Evolutionary conservation across 345 rosid genomes (phyloP).

Genomic region (Camelina hispida): DNA sequence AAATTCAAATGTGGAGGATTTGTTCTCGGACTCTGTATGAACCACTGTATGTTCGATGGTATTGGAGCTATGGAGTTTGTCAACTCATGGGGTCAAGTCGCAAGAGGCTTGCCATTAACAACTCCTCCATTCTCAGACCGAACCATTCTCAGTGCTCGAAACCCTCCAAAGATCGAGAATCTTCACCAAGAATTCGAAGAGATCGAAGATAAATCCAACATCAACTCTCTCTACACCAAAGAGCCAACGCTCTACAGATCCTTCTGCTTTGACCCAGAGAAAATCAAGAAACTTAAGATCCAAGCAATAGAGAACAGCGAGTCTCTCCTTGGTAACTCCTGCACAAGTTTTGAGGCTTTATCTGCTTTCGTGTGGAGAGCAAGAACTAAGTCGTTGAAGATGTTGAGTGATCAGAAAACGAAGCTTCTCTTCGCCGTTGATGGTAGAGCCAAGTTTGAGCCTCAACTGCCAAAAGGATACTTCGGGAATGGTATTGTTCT

Average conservation of each 20-base stretch:
- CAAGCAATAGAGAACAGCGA: constrained; percentile 60
- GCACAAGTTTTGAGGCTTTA: constrained; percentile 79
- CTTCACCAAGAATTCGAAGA: constrained; percentile 73
- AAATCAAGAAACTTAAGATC: constrained; percentile 65
- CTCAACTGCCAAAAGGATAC: constrained; percentile 83
- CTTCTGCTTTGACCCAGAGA: constrained; percentile 74
- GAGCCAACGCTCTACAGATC: constrained; percentile 63
- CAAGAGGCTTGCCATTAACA: constrained; percentile 66
- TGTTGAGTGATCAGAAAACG: constrained; percentile 66
- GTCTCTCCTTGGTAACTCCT: constrained; percentile 47
- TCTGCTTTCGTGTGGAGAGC: constrained; percentile 92
- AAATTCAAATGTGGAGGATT: constrained; percentile 81
- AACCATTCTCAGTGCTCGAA: constrained; percentile 58
- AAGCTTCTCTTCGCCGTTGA: constrained; percentile 92
- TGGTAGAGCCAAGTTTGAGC: constrained; percentile 77
- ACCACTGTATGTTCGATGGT: constrained; percentile 86
- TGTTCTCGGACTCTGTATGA: constrained; percentile 76
- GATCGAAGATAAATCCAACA: constrained; percentile 60
- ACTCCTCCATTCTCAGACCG: constrained; percentile 67
- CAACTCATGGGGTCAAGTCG: constrained; percentile 81
- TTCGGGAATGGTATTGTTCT: constrained; percentile 88
- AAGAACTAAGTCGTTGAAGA: constrained; percentile 69
- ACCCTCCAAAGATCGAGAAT: constrained; percentile 59
- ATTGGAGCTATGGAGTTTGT: constrained; percentile 92
- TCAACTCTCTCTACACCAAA: constrained; percentile 55